phyloP scores from a whole-genome alignment of 1,284 basidiomycete species.

The Cutaneotrichosporon sp. region DNA sequence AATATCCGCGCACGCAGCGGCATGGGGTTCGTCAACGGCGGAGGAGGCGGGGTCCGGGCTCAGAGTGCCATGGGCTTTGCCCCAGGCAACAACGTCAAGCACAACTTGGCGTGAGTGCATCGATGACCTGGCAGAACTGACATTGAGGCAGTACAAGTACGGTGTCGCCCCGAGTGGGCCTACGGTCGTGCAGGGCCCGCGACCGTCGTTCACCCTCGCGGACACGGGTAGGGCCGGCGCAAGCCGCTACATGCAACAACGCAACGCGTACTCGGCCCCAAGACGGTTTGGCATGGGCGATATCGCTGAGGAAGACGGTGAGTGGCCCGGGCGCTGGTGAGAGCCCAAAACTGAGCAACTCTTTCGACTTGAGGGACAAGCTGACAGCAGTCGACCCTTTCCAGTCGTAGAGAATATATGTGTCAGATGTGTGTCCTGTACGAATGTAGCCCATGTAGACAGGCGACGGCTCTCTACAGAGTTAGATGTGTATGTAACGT shows the following conservation, averaged over 20 bases:
- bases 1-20: background rate
- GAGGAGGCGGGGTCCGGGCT: background rate
- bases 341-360: too few species aligned
- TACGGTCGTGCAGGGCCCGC: background rate
- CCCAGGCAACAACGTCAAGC: background rate
- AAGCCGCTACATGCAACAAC: background rate
- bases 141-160: background rate
- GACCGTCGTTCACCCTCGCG: conserved; percentile 7
- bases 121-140: background rate
- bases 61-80: background rate
- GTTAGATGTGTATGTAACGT: too few species aligned
- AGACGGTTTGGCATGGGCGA: background rate
- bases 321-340: background rate
- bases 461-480: too few species aligned
- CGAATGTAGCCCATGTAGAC: too few species aligned
- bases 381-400: background rate
- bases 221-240: background rate
- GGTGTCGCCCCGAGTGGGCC: background rate
- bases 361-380: too few species aligned
- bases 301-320: background rate
- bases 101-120: conserved; percentile 6
- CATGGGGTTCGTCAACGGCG: background rate
- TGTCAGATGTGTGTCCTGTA: too few species aligned
- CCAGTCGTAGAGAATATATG: background rate
- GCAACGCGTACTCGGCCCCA: background rate